These are phyloP conservation scores for Saccharomycopsis fibuligera DNA, from an alignment of 805 yeast species.

Conservation along the genomic window DNA sequence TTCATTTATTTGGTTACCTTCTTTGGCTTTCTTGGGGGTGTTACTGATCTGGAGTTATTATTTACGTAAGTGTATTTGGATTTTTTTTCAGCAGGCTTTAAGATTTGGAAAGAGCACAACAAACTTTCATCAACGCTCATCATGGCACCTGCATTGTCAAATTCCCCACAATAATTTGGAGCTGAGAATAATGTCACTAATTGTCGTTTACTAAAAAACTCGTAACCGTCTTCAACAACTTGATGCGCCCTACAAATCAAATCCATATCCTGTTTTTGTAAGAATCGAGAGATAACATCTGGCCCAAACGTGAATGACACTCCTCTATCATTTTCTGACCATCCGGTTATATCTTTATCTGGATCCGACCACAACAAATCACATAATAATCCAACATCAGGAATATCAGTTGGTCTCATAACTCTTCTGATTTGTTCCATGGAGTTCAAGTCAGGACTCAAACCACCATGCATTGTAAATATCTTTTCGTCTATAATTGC, in stretches of 20 bases:
- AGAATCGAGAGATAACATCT: slow-evolving; percentile 91
- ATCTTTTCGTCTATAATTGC: slow-evolving; percentile 97
- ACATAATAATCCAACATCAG: slow-evolving; percentile 94
- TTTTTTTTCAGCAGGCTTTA: slow-evolving; percentile 97
- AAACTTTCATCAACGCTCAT: slow-evolving; percentile 97
- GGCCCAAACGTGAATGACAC: slow-evolving; percentile 99
- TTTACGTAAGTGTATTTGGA: slow-evolving; percentile 49
- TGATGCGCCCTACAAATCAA: slow-evolving; percentile 98
- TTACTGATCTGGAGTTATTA: slow-evolving; percentile 43
- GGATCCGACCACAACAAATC: slow-evolving; percentile 98
- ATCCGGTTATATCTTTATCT: slow-evolving; percentile 95
- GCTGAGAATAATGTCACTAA: slow-evolving; percentile 93
- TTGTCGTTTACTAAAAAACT: slow-evolving; percentile 92
- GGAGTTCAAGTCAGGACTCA: slow-evolving; percentile 92
- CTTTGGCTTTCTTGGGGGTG: slow-evolving; percentile 56
- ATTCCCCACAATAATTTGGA: slow-evolving; percentile 98
- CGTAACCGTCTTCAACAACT: slow-evolving; percentile 98
- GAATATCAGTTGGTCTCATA: slow-evolving; percentile 99
- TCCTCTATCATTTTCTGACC: slow-evolving; percentile 99
- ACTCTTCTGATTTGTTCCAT: slow-evolving; percentile 99
- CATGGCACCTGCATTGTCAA: slow-evolving; percentile 99
- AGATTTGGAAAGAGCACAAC: slow-evolving; percentile 91
- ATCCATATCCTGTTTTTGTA: slow-evolving; percentile 97
- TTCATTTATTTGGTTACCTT: slow-evolving; percentile 38
- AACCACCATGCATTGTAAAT: slow-evolving; percentile 98